phyloP scores from a whole-genome alignment of 805 yeast species.

The Candida railenensis region DNA sequence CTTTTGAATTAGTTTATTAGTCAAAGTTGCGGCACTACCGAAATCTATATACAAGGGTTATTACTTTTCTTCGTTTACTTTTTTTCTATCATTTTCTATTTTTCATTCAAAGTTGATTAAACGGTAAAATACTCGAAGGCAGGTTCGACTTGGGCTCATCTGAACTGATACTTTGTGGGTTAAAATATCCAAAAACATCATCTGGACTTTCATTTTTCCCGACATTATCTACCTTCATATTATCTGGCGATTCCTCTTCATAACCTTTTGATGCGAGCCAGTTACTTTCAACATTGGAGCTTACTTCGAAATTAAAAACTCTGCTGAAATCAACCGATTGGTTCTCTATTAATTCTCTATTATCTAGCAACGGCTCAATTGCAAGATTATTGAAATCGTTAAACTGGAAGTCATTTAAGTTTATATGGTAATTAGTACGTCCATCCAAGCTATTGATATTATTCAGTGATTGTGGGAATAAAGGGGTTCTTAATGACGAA shows the following conservation, averaged over 20 bases:
- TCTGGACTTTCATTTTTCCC: not conserved
- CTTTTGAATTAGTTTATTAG: no score
- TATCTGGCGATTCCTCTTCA: not conserved
- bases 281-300: not conserved
- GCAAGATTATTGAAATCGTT: not conserved
- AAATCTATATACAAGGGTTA: not conserved
- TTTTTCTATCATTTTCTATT: not conserved
- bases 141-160: not conserved
- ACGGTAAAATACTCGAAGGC: not conserved
- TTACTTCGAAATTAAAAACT: not conserved
- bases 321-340: slow-evolving; percentile 1
- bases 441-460: not conserved
- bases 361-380: not conserved
- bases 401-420: not conserved
- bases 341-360: not conserved
- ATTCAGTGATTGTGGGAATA: not conserved
- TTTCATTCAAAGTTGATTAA: not conserved
- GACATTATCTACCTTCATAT: no score
- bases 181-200: not conserved
- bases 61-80: no score
- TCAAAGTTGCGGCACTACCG: no score
- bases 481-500: not conserved
- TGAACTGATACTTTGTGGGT: not conserved
- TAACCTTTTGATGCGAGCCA: not conserved
- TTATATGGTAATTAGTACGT: not conserved